Base-by-base conservation (phyloP, 345 rosid genomes). In the Bretschneidera sinensis region DNA sequence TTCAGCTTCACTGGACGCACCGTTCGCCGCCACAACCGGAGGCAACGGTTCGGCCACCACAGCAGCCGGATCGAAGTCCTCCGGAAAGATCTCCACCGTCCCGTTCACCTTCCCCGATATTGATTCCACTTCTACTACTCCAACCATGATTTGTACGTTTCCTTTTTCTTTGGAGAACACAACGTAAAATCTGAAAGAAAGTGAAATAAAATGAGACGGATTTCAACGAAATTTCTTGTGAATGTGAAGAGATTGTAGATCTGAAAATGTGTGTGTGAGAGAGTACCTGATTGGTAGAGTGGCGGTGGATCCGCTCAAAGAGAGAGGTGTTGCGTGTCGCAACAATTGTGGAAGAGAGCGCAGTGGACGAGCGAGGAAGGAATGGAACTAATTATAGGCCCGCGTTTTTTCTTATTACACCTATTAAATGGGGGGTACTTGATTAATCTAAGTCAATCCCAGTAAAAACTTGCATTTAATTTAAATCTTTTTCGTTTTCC, bases 41-140 rank as follows among this genome's bases (percentile, higher is more conserved):
- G 92, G 87, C 39, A 85, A 55, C 31, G 85, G 79, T 54, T 83
- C 95, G 28, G 69, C 33, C 10, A 54, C 66, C 13, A 77, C 71
- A 39, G 78, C 74, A 10, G 64, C 48, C 18, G 85, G 83, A 74
- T 85, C 86, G 56, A 88, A 76, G 47, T 57, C 78, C 35, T 61
- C 71, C 0, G 64, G 9, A 47, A 70, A 64, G 69, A 73, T 64
- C 64, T 70, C 79, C 55, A 57, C 13, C 48, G 43, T 48, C 39
- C 57, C 71, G 59, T 58, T 61, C 49, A 62, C 15, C 45, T 39
- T 39, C 45, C 6, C 45, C 45, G 16, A 5, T 11, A 39, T 13
- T 14, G 45, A 13, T 11, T 14, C 45, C 16, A 9, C 45, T 39
- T 14, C 81, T 0, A 70, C 33, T 20, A 67, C 43, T 35, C 78